A percentile compares a stretch with the other conserved stretches of the same genome.
Conservation (phyloP, 1,284 basidiomycete species). For the Cutaneotrichosporon spelunceum region DNA sequence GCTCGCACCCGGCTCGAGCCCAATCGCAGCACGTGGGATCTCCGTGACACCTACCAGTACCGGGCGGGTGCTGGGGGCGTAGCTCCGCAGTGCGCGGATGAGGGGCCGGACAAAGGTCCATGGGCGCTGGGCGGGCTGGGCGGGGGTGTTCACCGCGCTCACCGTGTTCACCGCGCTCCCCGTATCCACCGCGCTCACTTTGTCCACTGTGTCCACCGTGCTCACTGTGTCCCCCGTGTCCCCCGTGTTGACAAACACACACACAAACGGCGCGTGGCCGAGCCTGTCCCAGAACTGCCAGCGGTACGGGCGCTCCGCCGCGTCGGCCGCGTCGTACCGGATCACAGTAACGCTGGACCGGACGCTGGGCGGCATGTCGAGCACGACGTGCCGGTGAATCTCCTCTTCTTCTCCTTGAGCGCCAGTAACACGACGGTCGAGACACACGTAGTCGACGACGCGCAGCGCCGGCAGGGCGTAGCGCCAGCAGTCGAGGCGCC, state of each 20-base stretch:
- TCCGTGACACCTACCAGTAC: neutral
- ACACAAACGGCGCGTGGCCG: conserved; percentile 5
- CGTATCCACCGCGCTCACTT: no score
- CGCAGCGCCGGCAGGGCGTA: neutral
- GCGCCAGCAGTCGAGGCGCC: conserved; percentile 8
- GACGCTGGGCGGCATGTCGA: conserved; percentile 7
- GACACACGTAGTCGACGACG: conserved; percentile 1
- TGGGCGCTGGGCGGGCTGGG: no score
- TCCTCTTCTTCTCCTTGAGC: neutral
- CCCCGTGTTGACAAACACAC: neutral
- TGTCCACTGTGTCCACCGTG: no score
- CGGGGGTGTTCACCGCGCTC: no score
- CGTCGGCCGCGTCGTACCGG: neutral
- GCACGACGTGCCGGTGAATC: neutral
- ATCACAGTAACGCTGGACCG: neutral
- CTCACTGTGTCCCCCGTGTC: no score
- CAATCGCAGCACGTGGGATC: neutral
- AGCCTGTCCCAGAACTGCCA: conserved; percentile 9
- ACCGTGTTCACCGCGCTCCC: no score
- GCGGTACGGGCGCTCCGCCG: neutral
- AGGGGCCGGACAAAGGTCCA: conserved; percentile 3
- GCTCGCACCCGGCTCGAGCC: neutral
- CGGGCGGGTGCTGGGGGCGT: neutral
- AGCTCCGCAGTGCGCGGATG: neutral
- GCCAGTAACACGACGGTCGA: no score